Evolutionary conservation across 768 basidiomycete genomes (phyloP), one percentile per base, ranked within the genome.

Genomic region (Mrakia blollopis): DNA sequence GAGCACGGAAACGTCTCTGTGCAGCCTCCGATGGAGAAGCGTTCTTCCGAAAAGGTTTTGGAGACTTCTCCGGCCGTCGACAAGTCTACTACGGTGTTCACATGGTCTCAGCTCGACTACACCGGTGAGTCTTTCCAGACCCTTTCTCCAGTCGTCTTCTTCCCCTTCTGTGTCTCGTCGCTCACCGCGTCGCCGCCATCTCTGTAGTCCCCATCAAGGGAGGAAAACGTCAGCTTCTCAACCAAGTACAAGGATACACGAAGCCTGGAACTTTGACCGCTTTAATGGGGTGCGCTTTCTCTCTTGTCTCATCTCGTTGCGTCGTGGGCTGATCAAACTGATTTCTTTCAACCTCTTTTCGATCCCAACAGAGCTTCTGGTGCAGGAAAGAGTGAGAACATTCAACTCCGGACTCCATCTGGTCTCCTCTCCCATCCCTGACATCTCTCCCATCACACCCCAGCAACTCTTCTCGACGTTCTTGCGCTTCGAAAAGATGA

Each of bases 91-190:
- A 82, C 85, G 79, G 86, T 89, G 6, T 94, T 97, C 83, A 92
- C 93, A 1, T 97, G 92, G 92, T 86, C 89, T 30, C 85, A 89
- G 78, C 78, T 93, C 65, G 85, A 86, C 75, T 95, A 94, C 81
- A 87, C 86, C 52, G 39, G 54, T 57, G 7, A 47, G 44, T 47
- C 44, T 47, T 47, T 41, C 39, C 14, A 9, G 39, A 41, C 39
- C 39, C 39, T 41, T 41, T 41, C 39, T 41, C 39, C 39, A 41
- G 39, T 41, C 39, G 39, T 41, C 39, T 41, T 41, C 39, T 41
- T 41, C 39, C 39, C 39, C 39, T 41, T 41, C 44, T 9, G 7
- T 16, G 44, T 47, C 44, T 47, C 14, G 7, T 47, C 14, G 9
- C 14, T 47, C 44, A 47, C 39, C 39, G 39, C 39, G 39, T 41